Percentiles rank a stretch among this genome's conserved stretches.
Conservation (phyloP, 192 early-diverging fungal species). For the Coemansia sp. region DNA sequence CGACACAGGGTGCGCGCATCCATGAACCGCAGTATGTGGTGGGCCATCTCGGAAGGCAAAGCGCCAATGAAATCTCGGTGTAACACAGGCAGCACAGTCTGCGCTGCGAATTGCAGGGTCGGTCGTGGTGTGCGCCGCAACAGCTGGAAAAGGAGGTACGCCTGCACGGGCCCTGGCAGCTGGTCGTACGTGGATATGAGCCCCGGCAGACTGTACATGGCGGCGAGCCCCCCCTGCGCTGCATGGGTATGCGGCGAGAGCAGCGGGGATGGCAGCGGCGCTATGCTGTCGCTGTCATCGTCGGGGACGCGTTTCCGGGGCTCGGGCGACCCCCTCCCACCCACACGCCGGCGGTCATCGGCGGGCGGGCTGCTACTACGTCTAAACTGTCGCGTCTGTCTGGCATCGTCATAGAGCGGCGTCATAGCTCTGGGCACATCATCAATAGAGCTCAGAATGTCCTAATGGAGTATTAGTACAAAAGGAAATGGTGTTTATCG, state of each 20-base stretch:
- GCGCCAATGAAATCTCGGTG: conserved; percentile 86
- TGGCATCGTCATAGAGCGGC: conserved; percentile 47
- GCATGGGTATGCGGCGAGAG: conserved; percentile 40
- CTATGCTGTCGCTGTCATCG: conserved; percentile 13
- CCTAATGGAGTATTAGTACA: conserved; percentile 13
- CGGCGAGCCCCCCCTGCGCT: conserved; percentile 26
- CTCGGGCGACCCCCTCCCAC: not conserved
- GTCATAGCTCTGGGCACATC: conserved; percentile 30
- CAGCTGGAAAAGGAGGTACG: conserved; percentile 86
- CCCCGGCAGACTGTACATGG: conserved; percentile 47
- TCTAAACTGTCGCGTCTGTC: not conserved
- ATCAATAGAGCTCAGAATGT: conserved; percentile 18
- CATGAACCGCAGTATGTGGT: conserved; percentile 80
- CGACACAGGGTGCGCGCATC: conserved; percentile 77
- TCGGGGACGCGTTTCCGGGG: not conserved
- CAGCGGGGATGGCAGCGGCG: conserved; percentile 43
- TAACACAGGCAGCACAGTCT: conserved; percentile 83
- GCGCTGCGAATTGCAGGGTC: conserved; percentile 88
- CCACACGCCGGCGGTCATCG: not conserved
- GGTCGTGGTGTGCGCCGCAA: conserved; percentile 76
- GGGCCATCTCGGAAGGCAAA: conserved; percentile 66
- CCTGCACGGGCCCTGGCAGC: conserved; percentile 72
- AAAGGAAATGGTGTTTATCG: too few relatives aligned
- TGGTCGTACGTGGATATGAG: conserved; percentile 79
- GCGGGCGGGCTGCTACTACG: conserved; percentile 9